Conservation (phyloP, 2,329 filamentous ascomycete genomes). For the Penicillium sp. region DNA sequence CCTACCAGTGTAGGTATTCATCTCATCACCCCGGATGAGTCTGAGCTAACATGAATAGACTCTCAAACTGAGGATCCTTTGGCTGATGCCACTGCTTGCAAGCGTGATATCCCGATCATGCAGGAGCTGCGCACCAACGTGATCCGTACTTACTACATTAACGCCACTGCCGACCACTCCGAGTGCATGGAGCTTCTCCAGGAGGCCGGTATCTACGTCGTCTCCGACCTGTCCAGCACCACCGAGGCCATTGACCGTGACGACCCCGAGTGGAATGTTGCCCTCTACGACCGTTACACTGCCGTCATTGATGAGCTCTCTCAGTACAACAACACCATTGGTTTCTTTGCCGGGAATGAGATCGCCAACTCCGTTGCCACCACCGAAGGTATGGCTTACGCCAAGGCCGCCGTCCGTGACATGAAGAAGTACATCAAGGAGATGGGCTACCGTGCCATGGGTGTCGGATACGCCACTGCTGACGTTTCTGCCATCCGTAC, state of each 20-base stretch:
- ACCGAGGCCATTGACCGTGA: constrained; percentile 79
- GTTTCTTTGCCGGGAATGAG: constrained; percentile 97
- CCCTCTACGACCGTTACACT: constrained; percentile 76
- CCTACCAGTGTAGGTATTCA: constrained; percentile 70
- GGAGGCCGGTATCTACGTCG: constrained; percentile 85
- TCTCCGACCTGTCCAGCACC: constrained; percentile 84
- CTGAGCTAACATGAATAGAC: constrained; percentile 30
- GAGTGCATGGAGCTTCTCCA: constrained; percentile 80
- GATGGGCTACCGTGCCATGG: constrained; percentile 72
- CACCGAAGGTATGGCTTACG: constrained; percentile 83
- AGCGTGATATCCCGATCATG: constrained; percentile 79
- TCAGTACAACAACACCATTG: constrained; percentile 83
- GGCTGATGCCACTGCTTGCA: constrained; percentile 67
- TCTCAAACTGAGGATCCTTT: constrained; percentile 64
- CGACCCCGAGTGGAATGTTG: constrained; percentile 71
- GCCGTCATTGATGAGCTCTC: constrained; percentile 75
- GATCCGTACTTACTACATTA: constrained; percentile 88
- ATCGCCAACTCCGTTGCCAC: constrained; percentile 84
- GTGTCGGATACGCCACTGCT: constrained; percentile 91
- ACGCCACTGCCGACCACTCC: constrained; percentile 73
- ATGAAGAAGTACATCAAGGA: constrained; percentile 85
- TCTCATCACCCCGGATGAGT: background rate
- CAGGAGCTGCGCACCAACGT: constrained; percentile 78
- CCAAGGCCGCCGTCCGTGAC: constrained; percentile 94
- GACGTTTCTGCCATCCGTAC: constrained; percentile 82